Conservation (phyloP, 2,329 filamentous ascomycete genomes). For the Arthrobotrys sphaeroides region DNA sequence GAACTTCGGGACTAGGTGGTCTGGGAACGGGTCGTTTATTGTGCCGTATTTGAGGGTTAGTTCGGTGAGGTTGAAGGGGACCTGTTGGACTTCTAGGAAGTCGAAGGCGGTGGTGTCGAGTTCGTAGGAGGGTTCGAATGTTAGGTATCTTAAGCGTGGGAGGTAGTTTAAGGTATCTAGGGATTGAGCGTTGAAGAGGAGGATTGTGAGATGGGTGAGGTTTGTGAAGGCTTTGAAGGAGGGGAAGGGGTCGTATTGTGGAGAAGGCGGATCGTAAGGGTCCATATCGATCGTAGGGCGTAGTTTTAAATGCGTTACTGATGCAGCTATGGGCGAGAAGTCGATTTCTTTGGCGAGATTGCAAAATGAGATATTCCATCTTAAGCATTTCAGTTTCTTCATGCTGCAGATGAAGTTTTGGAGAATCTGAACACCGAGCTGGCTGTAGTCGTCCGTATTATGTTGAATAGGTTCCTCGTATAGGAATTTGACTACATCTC, state of each 20-base stretch:
- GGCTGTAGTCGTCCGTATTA: neutral
- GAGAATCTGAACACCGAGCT: neutral
- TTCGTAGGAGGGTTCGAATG: neutral
- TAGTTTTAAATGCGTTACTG: neutral
- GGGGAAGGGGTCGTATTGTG: neutral
- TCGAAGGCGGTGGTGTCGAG: neutral
- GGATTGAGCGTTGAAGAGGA: neutral
- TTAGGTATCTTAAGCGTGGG: constrained; percentile 17
- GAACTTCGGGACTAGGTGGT: constrained; percentile 11
- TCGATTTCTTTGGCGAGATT: constrained; percentile 1
- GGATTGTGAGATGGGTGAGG: constrained; percentile 9
- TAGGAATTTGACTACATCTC: neutral
- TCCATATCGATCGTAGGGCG: constrained; percentile 8
- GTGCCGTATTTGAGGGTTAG: constrained; percentile 1
- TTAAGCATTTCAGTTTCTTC: constrained; percentile 13
- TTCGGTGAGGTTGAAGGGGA: constrained; percentile 12
- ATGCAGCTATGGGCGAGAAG: constrained; percentile 11
- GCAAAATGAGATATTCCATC: constrained; percentile 2
- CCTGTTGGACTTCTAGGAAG: constrained; percentile 30
- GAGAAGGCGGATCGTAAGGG: neutral
- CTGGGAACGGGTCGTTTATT: constrained; percentile 2
- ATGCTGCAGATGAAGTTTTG: constrained; percentile 35
- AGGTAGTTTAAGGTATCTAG: constrained; percentile 4
- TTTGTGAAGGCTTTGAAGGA: constrained; percentile 20
- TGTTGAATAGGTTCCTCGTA: constrained; percentile 1